phyloP scores from a whole-genome alignment of 208 protist species.

The Sergeia podlipaevii region DNA sequence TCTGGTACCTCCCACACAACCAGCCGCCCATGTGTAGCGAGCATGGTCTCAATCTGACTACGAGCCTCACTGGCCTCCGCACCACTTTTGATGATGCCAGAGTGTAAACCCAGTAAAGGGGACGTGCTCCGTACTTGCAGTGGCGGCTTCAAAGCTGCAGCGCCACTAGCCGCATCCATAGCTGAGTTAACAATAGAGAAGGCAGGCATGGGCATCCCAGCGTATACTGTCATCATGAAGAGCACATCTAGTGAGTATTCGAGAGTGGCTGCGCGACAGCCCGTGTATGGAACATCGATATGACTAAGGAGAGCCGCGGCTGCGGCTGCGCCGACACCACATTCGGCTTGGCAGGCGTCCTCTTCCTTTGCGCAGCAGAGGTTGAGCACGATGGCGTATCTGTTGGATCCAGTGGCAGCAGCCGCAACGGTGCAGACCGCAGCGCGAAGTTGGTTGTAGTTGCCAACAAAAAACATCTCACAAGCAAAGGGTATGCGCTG shows the following conservation, averaged over 20 bases:
- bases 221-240: constrained; percentile 80
- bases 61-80: neutral
- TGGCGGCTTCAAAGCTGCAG: constrained; percentile 20
- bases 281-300: constrained; percentile 30
- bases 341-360: no score
- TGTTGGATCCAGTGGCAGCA: no score
- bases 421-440: no score
- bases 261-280: constrained; percentile 46
- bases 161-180: constrained; percentile 19
- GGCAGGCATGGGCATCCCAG: constrained; percentile 46
- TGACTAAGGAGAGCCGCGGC: constrained; percentile 45
- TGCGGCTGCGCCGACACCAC: constrained; percentile 25
- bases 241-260: constrained; percentile 56
- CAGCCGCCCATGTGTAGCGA: constrained; percentile 23
- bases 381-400: constrained; percentile 38
- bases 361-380: constrained; percentile 39
- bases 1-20: constrained; percentile 38
- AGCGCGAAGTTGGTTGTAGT: no score
- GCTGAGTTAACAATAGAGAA: constrained; percentile 37
- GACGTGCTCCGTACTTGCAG: constrained; percentile 20
- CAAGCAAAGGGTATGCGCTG: no score
- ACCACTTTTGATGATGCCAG: neutral
- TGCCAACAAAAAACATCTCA: no score
- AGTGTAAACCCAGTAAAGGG: constrained; percentile 7
- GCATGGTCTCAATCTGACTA: constrained; percentile 1